A percentile compares a stretch with the other conserved stretches of the same genome.
Evolutionary conservation across 345 rosid genomes (phyloP).

Genomic region (Physaria fendleri): DNA sequence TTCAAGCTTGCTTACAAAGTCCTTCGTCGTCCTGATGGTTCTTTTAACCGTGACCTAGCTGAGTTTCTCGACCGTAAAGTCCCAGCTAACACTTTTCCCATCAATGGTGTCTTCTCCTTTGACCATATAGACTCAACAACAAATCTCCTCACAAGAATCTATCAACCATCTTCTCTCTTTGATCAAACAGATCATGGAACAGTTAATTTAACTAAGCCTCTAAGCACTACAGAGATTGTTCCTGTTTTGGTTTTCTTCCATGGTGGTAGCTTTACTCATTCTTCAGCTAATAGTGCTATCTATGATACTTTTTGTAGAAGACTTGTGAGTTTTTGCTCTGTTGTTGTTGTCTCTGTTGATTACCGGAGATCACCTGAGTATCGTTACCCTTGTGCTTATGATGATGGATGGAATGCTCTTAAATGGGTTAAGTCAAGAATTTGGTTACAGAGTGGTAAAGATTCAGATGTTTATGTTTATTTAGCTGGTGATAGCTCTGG

Average conservation of each 20-base stretch:
- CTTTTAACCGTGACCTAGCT: slow-evolving; percentile 82
- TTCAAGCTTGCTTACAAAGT: slow-evolving; percentile 91
- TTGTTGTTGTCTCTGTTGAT: slow-evolving; percentile 80
- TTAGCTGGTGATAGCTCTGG: slow-evolving; percentile 96
- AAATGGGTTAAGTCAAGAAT: slow-evolving; percentile 82
- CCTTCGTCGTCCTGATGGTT: slow-evolving; percentile 89
- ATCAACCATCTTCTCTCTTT: slow-evolving; percentile 36
- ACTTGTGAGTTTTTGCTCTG: slow-evolving; percentile 53
- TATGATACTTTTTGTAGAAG: slow-evolving; percentile 95
- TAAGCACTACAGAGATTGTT: slow-evolving; percentile 57
- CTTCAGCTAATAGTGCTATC: slow-evolving; percentile 91
- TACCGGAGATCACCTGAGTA: slow-evolving; percentile 88
- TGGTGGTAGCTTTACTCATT: slow-evolving; percentile 95
- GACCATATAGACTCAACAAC: slow-evolving; percentile 77
- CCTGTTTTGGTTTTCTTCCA: slow-evolving; percentile 91
- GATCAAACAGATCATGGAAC: slow-evolving; percentile 42
- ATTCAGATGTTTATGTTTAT: slow-evolving; percentile 65
- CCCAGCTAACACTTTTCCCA: slow-evolving; percentile 67
- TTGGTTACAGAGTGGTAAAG: slow-evolving; percentile 77
- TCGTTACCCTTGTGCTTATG: slow-evolving; percentile 81
- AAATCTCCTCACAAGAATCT: slow-evolving; percentile 70
- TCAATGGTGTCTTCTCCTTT: slow-evolving; percentile 85
- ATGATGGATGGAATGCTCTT: slow-evolving; percentile 94
- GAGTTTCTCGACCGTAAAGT: slow-evolving; percentile 93
- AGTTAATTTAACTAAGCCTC: slow-evolving; percentile 53